phyloP scores from a whole-genome alignment of 192 early-diverging fungal species.

The Lunasporangiospora selenospora region DNA sequence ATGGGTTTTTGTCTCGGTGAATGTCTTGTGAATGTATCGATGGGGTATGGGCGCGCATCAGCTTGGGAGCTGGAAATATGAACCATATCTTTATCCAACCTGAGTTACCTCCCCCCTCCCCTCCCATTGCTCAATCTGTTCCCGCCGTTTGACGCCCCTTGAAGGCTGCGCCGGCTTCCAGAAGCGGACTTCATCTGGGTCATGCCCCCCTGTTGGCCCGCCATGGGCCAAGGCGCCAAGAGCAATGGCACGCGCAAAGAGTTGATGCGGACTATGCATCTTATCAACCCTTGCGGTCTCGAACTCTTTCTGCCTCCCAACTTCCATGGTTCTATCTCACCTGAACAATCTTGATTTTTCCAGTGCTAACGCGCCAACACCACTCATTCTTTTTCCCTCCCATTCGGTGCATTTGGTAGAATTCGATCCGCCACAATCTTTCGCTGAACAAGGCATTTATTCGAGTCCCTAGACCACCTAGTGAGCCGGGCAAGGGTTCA shows the following conservation, averaged over 20 bases:
- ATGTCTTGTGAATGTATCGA: too few species aligned
- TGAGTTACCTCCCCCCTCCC: too few species aligned
- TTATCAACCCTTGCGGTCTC: not conserved
- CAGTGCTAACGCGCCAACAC: not conserved
- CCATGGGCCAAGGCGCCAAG: not conserved
- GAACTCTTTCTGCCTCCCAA: not conserved
- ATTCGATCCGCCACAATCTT: not conserved
- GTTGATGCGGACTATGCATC: not conserved
- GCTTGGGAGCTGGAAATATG: too few species aligned
- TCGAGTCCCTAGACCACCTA: conserved; percentile 1
- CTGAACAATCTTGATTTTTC: not conserved
- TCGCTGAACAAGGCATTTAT: not conserved
- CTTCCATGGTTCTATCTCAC: not conserved
- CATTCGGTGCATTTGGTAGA: not conserved
- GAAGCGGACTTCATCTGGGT: not conserved
- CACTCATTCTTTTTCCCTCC: not conserved
- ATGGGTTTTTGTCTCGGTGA: too few species aligned
- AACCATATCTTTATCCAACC: too few species aligned
- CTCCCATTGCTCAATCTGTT: too few species aligned
- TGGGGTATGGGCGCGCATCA: too few species aligned
- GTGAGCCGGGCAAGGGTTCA: conserved; percentile 7
- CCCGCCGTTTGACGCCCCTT: too few species aligned
- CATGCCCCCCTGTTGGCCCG: not conserved
- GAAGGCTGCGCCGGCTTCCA: too few species aligned
- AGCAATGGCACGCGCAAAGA: not conserved